phyloP scores from a whole-genome alignment of 805 yeast species.

The Myxozyma nipponensis region DNA sequence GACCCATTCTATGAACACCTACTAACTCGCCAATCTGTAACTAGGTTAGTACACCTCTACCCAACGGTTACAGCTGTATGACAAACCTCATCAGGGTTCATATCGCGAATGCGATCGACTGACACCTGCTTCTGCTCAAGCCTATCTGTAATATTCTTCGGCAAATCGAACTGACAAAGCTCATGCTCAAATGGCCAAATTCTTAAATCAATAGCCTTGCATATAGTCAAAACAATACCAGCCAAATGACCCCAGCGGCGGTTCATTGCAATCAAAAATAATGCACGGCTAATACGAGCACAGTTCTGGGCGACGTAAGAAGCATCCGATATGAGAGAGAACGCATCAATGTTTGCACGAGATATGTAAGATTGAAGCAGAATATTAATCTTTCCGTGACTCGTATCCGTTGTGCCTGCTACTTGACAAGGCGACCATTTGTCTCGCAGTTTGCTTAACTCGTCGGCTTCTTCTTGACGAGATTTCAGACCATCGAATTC shows the following conservation, averaged over 20 bases:
- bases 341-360: conserved; percentile 63
- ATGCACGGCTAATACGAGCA: conserved; percentile 86
- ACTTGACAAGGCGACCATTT: conserved; percentile 66
- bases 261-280: conserved; percentile 80
- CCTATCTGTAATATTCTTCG: conserved; percentile 58
- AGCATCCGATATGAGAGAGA: conserved; percentile 80
- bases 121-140: conserved; percentile 51
- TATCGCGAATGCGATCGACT: conserved; percentile 68
- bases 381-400: conserved; percentile 84
- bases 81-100: conserved; percentile 57
- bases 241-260: conserved; percentile 88
- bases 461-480: conserved; percentile 81
- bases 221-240: conserved; percentile 67
- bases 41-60: background rate
- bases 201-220: conserved; percentile 74
- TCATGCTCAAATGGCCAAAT: conserved; percentile 93
- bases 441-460: conserved; percentile 57
- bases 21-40: conserved; percentile 71
- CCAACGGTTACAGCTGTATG: background rate
- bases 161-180: conserved; percentile 69
- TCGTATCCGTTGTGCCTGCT: conserved; percentile 66
- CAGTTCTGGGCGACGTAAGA: conserved; percentile 95
- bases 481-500: conserved; percentile 89
- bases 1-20: conserved; percentile 75
- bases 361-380: conserved; percentile 86